phyloP scores from a whole-genome alignment of 108 stramenopile genomes.

The Parietichytrium sp. region DNA sequence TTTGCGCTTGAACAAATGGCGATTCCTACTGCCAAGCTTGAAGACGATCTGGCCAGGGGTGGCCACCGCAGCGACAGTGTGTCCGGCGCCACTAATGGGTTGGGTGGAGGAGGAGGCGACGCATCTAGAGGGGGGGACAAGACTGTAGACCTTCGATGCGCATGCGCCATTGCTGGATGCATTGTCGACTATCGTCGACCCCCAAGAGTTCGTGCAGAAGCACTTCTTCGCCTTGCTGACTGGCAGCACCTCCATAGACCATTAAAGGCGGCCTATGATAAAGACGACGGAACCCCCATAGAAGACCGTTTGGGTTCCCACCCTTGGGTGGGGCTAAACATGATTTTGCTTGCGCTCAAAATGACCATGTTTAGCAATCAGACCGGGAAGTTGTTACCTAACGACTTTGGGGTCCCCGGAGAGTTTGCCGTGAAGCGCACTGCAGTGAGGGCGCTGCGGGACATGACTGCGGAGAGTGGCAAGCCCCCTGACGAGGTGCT shows the following conservation, averaged over 20 bases:
- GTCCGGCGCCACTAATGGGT: neutral
- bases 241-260: neutral
- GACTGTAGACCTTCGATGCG: neutral
- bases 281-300: neutral
- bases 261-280: neutral
- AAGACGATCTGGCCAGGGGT: neutral
- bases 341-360: neutral
- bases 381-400: conserved; percentile 12
- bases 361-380: neutral
- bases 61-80: neutral
- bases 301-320: neutral
- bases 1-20: neutral
- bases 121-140: neutral
- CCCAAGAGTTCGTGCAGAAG: conserved; percentile 16
- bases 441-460: neutral
- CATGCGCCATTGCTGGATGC: conserved; percentile 28
- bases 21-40: neutral
- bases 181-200: conserved; percentile 10
- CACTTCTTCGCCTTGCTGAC: neutral
- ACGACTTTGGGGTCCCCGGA: conserved; percentile 29
- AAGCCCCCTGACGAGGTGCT: conserved; percentile 1
- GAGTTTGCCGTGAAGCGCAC: conserved; percentile 33
- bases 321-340: conserved; percentile 19
- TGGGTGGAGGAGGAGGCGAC: neutral
- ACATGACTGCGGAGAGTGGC: neutral